Evolutionary conservation across 306 rosid species (phyloP), one percentile per base, ranked within the genome.

Genomic region (Lagenaria siceraria): DNA sequence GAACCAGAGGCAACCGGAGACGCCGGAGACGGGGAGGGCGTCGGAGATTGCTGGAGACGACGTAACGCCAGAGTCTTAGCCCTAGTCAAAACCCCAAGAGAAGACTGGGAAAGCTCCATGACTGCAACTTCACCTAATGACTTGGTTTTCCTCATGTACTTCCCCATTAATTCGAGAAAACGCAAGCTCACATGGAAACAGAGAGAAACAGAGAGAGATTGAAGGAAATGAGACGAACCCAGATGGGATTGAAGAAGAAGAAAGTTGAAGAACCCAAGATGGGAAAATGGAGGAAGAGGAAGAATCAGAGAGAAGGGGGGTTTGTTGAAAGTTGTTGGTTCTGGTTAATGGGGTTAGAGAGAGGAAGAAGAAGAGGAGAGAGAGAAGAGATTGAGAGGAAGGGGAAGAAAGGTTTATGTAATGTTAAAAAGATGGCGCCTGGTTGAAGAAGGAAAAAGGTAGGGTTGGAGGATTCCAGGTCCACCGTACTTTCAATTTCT

Each of bases 81-180:
- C 7, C 99, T 91, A 42, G 99, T 95, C 46, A 92, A 83, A 54
- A 95, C 99, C 18, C 99, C 97, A 36, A 77, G 83, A 71, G 94
- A 82, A 76, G 90, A 62, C 36, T 87, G 90, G 0, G 93, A 75
- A 35, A 89, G 86, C 75, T 95, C 97, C 85, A 90, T 83, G 1
- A 89, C 83, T 0, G 96, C 84, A 8, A 89, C 78, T 40, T 90
- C 88, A 15, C 86, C 86, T 4, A 86, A 40, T 4, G 90, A 79
- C 78, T 95, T 92, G 55, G 91, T 76, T 80, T 90, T 92, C 84
- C 88, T 89, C 90, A 92, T 95, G 89, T 95, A 95, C 87, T 90
- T 95, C 0, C 97, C 99, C 99, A 95, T 95, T 38, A 25, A 18
- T 63, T 25, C 25, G 49, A 46, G 10, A 31, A 11, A 15, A 24